phyloP scores from a whole-genome alignment of 2,329 filamentous ascomycete species.

The Orbilia javanica region DNA sequence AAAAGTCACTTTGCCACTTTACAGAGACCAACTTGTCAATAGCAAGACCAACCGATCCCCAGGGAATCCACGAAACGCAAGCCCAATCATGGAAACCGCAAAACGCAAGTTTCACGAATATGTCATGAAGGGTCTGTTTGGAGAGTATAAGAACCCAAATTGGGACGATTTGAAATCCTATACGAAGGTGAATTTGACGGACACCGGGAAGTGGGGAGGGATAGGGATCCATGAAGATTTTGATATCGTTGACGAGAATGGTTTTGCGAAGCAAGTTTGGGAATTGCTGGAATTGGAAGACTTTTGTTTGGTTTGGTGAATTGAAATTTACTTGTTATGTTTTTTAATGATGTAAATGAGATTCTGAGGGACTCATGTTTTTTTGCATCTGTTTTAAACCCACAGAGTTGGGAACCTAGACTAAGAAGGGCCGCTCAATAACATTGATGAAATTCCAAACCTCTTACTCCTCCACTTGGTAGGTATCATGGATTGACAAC shows the following conservation, averaged over 20 bases:
- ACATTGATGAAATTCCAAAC: slow-evolving; percentile 12
- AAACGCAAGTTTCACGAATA: slow-evolving; percentile 40
- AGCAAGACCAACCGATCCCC: background rate
- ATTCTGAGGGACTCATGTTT: background rate
- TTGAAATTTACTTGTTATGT: background rate
- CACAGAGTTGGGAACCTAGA: background rate
- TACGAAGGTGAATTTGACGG: slow-evolving; percentile 1
- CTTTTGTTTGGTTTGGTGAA: slow-evolving; percentile 50
- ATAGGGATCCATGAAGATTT: slow-evolving; percentile 35
- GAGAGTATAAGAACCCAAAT: slow-evolving; percentile 25
- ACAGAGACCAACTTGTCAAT: slow-evolving; percentile 32
- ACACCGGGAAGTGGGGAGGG: slow-evolving; percentile 33
- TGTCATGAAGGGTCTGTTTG: slow-evolving; percentile 48
- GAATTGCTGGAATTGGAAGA: slow-evolving; percentile 52
- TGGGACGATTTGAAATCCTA: slow-evolving; percentile 33
- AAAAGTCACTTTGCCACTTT: slow-evolving; percentile 50
- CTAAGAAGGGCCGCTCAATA: slow-evolving; percentile 9
- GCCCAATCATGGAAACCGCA: slow-evolving; percentile 19
- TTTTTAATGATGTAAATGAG: background rate
- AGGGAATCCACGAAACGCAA: background rate
- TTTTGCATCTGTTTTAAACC: background rate
- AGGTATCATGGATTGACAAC: background rate
- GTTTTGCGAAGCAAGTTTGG: slow-evolving; percentile 51
- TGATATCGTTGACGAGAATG: slow-evolving; percentile 42
- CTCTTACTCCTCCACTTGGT: background rate